These are phyloP conservation scores for Penicillium steckii DNA, from an alignment of 495 filamentous ascomycete genomes.

Conservation along the genomic window DNA sequence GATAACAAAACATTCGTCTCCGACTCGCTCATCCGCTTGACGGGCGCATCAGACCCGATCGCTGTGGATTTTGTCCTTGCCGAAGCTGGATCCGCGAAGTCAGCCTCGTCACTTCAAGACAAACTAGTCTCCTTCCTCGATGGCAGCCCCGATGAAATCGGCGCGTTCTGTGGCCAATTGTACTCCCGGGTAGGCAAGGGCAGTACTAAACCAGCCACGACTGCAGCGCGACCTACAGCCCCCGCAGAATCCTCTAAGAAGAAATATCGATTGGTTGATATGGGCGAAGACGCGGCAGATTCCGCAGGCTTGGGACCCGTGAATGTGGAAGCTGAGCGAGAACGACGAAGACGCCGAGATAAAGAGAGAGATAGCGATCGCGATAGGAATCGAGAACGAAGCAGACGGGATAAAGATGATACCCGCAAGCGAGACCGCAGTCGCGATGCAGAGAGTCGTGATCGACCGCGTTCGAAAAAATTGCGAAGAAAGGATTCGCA, in stretches of 20 bases:
- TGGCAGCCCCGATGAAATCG: slow-evolving; percentile 46
- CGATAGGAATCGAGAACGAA: slow-evolving; percentile 38
- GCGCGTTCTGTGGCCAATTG: slow-evolving; percentile 53
- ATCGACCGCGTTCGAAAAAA: slow-evolving; percentile 51
- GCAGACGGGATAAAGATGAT: slow-evolving; percentile 30
- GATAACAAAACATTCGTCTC: slow-evolving; percentile 47
- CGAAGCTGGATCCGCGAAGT: slow-evolving; percentile 55
- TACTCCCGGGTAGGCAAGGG: slow-evolving; percentile 44
- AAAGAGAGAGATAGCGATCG: slow-evolving; percentile 34
- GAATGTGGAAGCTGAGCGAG: slow-evolving; percentile 52
- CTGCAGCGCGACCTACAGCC: slow-evolving; percentile 7
- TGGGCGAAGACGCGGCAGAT: slow-evolving; percentile 66
- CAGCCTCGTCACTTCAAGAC: slow-evolving; percentile 49
- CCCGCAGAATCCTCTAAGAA: slow-evolving; percentile 47
- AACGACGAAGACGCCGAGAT: too few species aligned
- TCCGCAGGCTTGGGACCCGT: slow-evolving; percentile 43
- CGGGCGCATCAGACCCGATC: slow-evolving; percentile 59
- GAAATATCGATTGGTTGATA: slow-evolving; percentile 78
- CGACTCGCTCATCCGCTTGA: slow-evolving; percentile 48
- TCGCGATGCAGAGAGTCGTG: slow-evolving; percentile 41
- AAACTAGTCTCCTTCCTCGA: slow-evolving; percentile 56
- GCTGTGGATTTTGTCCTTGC: slow-evolving; percentile 63
- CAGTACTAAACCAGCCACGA: slow-evolving; percentile 14
- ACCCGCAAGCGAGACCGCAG: slow-evolving; percentile 45
- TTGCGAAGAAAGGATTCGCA: slow-evolving; percentile 51